Evolutionary conservation across 345 rosid genomes (phyloP).

Genomic region (Sisymbrium irio): DNA sequence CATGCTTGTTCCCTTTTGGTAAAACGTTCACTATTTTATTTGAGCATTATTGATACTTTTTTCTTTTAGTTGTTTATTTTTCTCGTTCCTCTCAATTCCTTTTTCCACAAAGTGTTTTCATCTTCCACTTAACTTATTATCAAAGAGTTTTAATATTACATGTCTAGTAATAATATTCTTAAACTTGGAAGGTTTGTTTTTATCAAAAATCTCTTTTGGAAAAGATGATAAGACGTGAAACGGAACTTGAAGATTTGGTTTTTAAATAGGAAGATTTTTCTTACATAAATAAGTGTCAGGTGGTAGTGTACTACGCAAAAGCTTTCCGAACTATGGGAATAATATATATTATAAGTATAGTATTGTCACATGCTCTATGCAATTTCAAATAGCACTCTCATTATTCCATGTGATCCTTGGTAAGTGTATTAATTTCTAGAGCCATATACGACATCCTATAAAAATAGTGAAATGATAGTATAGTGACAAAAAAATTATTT

Average conservation of each 20-base stretch:
- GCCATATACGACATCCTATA: constrained; percentile 12
- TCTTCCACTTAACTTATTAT: constrained; percentile 26
- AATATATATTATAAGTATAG: neutral
- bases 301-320: constrained; percentile 6
- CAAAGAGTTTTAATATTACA: constrained; percentile 5
- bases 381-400: neutral
- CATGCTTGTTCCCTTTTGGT: constrained; percentile 26
- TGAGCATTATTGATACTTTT: constrained; percentile 22
- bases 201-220: constrained; percentile 5
- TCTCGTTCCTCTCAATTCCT: neutral
- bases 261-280: constrained; percentile 17
- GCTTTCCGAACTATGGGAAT: neutral
- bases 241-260: constrained; percentile 29
- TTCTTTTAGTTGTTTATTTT: neutral
- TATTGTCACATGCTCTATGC: neutral
- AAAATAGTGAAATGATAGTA: constrained; percentile 5
- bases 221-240: constrained; percentile 32
- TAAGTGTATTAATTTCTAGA: constrained; percentile 4
- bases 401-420: constrained; percentile 25
- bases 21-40: constrained; percentile 23
- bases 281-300: constrained; percentile 13
- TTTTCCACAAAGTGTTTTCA: constrained; percentile 26
- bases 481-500: neutral
- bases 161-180: constrained; percentile 16
- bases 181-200: neutral